phyloP scores from a whole-genome alignment of 805 yeast genomes.

The Citeromyces nyonsensis region DNA sequence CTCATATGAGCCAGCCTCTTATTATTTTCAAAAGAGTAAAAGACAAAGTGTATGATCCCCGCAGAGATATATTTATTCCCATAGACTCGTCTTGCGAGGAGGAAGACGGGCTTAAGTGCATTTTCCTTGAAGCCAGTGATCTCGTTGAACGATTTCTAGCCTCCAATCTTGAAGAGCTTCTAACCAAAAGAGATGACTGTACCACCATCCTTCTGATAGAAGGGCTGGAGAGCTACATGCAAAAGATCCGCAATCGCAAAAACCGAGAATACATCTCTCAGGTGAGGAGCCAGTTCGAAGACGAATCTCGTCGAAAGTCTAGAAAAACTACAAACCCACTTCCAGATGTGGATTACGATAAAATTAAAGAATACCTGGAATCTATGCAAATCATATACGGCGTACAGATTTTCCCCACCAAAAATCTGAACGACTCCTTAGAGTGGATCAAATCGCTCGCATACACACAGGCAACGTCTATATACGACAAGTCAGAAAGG shows the following conservation, averaged over 20 bases:
- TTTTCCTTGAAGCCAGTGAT: slow-evolving; percentile 30
- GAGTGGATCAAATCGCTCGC: slow-evolving; percentile 43
- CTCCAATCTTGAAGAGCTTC: slow-evolving; percentile 9
- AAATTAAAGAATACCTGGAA: slow-evolving; percentile 23
- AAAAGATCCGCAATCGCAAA: slow-evolving; percentile 24
- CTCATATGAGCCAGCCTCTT: slow-evolving; percentile 19
- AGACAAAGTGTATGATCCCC: slow-evolving; percentile 28
- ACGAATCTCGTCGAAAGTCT: slow-evolving; percentile 1
- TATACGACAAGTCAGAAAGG: slow-evolving; percentile 41
- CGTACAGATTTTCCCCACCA: slow-evolving; percentile 33
- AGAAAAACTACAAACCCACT: neutral
- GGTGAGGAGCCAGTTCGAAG: slow-evolving; percentile 15
- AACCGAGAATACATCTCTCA: slow-evolving; percentile 25
- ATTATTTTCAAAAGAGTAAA: slow-evolving; percentile 37
- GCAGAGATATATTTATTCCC: slow-evolving; percentile 40
- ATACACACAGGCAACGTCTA: slow-evolving; percentile 32
- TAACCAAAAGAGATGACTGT: slow-evolving; percentile 9
- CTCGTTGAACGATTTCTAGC: slow-evolving; percentile 18
- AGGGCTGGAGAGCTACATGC: slow-evolving; percentile 29
- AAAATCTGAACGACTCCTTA: slow-evolving; percentile 26
- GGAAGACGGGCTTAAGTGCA: slow-evolving; percentile 18
- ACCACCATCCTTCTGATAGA: slow-evolving; percentile 27
- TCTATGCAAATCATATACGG: slow-evolving; percentile 29
- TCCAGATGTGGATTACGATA: neutral
- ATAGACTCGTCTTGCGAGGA: slow-evolving; percentile 23